Percentiles rank a stretch among this genome's conserved stretches.
phyloP scores from a whole-genome alignment of 495 filamentous ascomycete species.

The Margaritispora aquatica region DNA sequence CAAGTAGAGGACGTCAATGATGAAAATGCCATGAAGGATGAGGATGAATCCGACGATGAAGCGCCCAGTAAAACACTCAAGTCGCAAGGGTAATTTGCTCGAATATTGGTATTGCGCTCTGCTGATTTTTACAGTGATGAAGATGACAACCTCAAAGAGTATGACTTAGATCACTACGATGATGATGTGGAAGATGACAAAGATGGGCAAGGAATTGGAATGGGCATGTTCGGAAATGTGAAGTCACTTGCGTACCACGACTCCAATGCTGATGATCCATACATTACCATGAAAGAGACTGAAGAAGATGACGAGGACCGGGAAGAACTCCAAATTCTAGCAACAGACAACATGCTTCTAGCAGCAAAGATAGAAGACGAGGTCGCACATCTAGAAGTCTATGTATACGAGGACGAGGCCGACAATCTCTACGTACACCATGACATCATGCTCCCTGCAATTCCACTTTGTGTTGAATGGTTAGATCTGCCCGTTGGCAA shows the following conservation, averaged over 20 bases:
- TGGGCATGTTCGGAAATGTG: constrained; percentile 93
- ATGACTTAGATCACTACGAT: constrained; percentile 92
- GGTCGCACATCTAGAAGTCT: constrained; percentile 91
- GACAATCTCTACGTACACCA: constrained; percentile 99
- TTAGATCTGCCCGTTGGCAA: constrained; percentile 81
- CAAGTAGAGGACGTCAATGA: constrained; percentile 28
- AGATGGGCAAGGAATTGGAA: constrained; percentile 52
- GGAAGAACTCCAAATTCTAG: constrained; percentile 89
- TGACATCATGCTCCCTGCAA: constrained; percentile 98
- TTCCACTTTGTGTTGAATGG: constrained; percentile 95
- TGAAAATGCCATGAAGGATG: constrained; percentile 29
- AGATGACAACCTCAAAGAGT: constrained; percentile 89
- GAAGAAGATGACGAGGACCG: constrained; percentile 83
- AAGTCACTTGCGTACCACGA: constrained; percentile 89
- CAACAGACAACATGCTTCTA: constrained; percentile 86
- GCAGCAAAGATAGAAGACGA: constrained; percentile 95
- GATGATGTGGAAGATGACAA: constrained; percentile 66
- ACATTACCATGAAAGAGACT: constrained; percentile 77
- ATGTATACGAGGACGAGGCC: constrained; percentile 89
- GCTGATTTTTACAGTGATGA: constrained; percentile 35
- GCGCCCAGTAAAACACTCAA: constrained; percentile 11
- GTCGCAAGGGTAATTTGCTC: constrained; percentile 19
- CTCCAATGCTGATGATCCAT: constrained; percentile 88
- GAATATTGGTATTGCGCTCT: neutral
- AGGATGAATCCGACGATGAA: constrained; percentile 21